Evolutionary conservation across 257 asterid species (phyloP), one percentile per base, ranked within the genome.

Genomic region (Verbascum thapsus): DNA sequence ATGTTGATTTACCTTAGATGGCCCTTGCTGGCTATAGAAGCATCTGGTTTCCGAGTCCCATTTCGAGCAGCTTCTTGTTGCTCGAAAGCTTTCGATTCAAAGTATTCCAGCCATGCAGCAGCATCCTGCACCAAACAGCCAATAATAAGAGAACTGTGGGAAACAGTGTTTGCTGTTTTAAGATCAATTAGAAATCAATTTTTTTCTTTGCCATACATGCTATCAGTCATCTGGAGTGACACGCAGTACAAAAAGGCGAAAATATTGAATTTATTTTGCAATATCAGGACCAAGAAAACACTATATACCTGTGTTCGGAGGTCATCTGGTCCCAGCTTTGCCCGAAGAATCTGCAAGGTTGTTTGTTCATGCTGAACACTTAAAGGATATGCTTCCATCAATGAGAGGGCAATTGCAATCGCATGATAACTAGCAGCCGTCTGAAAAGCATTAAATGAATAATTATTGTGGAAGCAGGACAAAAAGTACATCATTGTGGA

Each of bases 341-440:
- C 86, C 50, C 94, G 78, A 67, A 90, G 87, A 57, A 90, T 90
- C 71, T 85, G 91, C 68, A 90, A 80, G 55, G 97, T 90, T 63
- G 95, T 90, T 66, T 90, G 97, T 70, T 90, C 97, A 42, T 90
- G 97, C 79, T 90, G 97, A 81, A 90, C 95, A 68, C 97, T 90
- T 67, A 90, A 76, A 39, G 97, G 95, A 74, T 85, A 90, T 60
- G 97, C 97, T 79, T 90, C 97, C 97, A 90, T 90, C 91, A 90
- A 77, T 18, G 97, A 90, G 53, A 90, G 88, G 61, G 97, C 97
- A 67, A 90, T 90, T 58, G 97, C 97, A 35, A 90, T 90, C 58
- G 97, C 97, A 76, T 90, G 97, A 66, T 90, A 90, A 76, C 97
- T 90, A 60, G 97, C 97, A 64, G 97, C 97, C 48, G 97, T 90